Base-by-base conservation (phyloP, 805 yeast species). In the Candida morakotiae region DNA sequence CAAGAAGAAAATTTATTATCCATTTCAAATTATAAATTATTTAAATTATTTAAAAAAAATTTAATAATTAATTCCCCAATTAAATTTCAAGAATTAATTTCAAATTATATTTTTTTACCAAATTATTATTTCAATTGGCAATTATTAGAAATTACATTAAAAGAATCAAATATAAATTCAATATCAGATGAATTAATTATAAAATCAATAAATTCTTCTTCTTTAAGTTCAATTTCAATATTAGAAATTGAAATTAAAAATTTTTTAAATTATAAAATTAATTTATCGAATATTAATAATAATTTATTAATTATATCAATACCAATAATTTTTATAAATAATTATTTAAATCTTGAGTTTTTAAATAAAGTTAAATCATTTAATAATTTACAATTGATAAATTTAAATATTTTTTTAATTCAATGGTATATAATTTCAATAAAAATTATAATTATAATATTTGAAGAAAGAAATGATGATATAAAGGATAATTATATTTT, bases 241-340 rank as follows among this genome's bases (percentile, higher is more conserved):
- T 40, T 45, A 42, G 53, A 37, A 29, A 49, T 45, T 32, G 35
- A 43, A 24, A 29, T 52, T 35, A 26, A 46, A n/a, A 45, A 44
- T 15, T 36, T 31, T 21, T 36, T 44, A 6, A 37, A 42, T 18
- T 42, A 28, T 16, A 36, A 39, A 23, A 26, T 32, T 10, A 46
- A 42, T 39, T 42, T 42, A 20, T 44, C 35, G 18, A 48, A 45
- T 19, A 47, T 76, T 31, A 74, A 74, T 48, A 73, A 75, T 48
- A 75, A 75, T 42, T 53, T 77, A 36, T 79, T 80, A 1, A 62
- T 76, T 18, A 60, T 75, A 10, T 55, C 73, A 8, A 62, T 73
- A 41, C 82, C 83, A 0, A 45, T 76, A 23, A 49, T 76, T 31
- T 68, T 66, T 37, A 47, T 60, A n/a, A 49, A 50, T 20, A 44